These are phyloP conservation scores for Ophiostoma quercus DNA, from an alignment of 2,329 filamentous ascomycete species.

Conservation along the genomic window DNA sequence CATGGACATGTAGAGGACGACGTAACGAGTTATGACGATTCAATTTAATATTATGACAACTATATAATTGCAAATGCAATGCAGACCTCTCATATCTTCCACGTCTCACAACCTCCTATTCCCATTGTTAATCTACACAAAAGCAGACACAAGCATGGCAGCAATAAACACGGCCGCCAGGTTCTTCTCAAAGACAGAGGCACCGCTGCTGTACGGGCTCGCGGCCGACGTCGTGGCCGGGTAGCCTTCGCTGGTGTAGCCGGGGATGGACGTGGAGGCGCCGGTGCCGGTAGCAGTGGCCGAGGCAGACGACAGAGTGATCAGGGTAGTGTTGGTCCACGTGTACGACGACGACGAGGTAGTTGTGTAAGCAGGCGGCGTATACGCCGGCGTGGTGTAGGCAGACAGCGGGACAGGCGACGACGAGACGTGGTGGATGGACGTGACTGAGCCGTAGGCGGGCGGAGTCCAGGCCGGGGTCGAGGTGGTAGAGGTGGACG, in stretches of 20 bases:
- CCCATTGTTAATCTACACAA: neutral
- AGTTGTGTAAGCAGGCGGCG: neutral
- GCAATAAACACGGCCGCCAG: neutral
- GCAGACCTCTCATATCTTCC: too few relatives aligned
- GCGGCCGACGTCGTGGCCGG: neutral
- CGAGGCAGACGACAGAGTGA: neutral
- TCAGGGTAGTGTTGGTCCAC: conserved; percentile 11
- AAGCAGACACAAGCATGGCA: neutral
- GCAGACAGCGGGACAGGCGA: neutral
- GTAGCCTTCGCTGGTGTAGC: conserved; percentile 9
- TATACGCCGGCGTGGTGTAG: too few relatives aligned
- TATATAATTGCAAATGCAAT: too few relatives aligned
- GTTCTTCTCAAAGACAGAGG: neutral
- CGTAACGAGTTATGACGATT: neutral
- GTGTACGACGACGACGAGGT: conserved; percentile 1
- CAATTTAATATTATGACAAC: neutral
- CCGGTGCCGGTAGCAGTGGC: neutral
- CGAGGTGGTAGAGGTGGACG: neutral
- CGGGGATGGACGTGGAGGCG: neutral
- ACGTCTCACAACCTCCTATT: neutral
- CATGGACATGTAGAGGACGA: conserved; percentile 66
- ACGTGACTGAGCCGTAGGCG: neutral
- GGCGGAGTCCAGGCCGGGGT: conserved; percentile 5
- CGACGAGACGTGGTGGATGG: neutral
- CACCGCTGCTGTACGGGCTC: neutral